Percentiles rank a stretch among this genome's conserved stretches.
Evolutionary conservation across 345 rosid species (phyloP).

Genomic region (Brassica nigra): DNA sequence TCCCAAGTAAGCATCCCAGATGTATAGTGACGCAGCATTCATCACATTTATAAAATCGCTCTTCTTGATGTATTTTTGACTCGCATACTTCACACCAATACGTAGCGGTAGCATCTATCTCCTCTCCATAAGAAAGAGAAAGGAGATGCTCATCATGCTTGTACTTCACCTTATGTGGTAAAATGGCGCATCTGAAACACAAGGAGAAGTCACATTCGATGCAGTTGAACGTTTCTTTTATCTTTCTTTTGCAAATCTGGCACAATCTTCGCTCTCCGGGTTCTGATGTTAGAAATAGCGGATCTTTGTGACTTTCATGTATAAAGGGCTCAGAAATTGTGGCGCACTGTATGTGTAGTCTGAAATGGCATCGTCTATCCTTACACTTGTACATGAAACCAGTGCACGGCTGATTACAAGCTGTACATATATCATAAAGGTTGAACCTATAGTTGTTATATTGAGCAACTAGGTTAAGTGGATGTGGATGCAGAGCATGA

Average conservation of each 20-base stretch:
- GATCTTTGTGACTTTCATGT: neutral
- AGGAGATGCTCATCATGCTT: neutral
- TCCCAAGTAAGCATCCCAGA: neutral
- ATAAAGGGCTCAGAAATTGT: neutral
- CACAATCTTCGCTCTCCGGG: neutral
- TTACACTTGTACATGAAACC: neutral
- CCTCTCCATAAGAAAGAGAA: neutral
- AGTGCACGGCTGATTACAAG: neutral
- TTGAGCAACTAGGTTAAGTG: neutral
- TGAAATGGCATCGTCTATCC: neutral
- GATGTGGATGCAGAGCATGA: neutral
- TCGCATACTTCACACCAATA: neutral
- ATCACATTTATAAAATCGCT: neutral
- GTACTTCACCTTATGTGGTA: neutral
- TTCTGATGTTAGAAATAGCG: neutral
- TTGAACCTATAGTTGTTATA: neutral
- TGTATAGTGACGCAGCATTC: neutral
- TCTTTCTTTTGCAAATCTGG: neutral
- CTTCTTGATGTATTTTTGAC: neutral
- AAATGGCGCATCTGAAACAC: neutral
- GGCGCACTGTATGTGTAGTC: neutral
- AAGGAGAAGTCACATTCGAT: neutral
- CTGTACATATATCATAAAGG: neutral
- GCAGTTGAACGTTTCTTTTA: neutral
- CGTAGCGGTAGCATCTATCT: neutral